Evolutionary conservation across 257 asterid genomes (phyloP), one percentile per base, ranked within the genome.

Genomic region (Henckelia pumila): DNA sequence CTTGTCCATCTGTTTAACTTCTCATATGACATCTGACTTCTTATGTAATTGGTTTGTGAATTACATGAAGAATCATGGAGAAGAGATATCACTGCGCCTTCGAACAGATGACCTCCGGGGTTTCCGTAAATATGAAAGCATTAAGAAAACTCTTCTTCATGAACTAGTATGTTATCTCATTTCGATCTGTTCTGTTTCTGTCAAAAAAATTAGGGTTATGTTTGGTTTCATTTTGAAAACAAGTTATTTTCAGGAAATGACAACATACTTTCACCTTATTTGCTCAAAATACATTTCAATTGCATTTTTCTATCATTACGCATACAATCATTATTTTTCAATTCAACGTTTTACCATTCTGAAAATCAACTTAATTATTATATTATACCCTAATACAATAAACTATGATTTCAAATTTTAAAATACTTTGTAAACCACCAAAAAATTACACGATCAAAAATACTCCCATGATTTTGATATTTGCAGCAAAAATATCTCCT

Each of bases 21-120:
- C 58, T 25, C 64, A 56, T 65, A 63, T 33, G 47, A 67, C 70
- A 55, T 22, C 40, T 40, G 22, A 49, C 68, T 75, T 56, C 69
- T 72, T 13, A 61, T 74, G 40, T 73, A 62, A 56, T 55, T 77
- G 69, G 64, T 32, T 70, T 73, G 62, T 71, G 64, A 40, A 56
- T 61, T 59, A 3, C 71, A 57, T 64, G 70, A 79, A 93, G 98
- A 93, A 89, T 83, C 88, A 81, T 19, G 98, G 98, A 60, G 97
- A 93, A 78, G 98, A 93, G 84, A 89, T 93, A 73, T 93, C 97
- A 20, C 76, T 93, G 70, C 92, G 97, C 25, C 96, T 93, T 69
- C 91, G 98, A 63, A 93, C 97, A 3, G 97, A 89, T 74, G 96
- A 93, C 81, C 95, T 93, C 80, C 84, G 79, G 79, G 97, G 99